These are phyloP conservation scores for Chenopodium album DNA, from an alignment of 148 eudicot genomes.

Conservation along the genomic window DNA sequence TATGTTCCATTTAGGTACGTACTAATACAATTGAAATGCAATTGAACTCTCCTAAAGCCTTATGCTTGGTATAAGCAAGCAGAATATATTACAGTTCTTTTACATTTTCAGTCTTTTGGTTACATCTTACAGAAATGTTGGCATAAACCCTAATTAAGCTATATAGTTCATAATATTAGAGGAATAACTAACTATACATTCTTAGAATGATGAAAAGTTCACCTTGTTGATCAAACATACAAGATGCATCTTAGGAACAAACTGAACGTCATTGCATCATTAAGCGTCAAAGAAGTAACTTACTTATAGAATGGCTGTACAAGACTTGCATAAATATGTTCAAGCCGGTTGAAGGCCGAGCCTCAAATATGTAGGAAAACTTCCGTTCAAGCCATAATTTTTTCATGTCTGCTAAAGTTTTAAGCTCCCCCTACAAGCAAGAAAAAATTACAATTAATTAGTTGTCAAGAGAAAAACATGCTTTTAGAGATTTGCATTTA, in stretches of 20 bases:
- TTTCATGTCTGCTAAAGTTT: constrained; percentile 59
- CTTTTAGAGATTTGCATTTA: neutral
- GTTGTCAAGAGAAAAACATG: neutral
- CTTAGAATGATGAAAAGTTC: neutral
- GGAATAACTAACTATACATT: neutral
- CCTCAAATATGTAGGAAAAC: constrained; percentile 77
- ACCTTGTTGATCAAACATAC: neutral
- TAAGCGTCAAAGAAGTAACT: constrained; percentile 20
- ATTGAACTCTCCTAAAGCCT: too few relatives aligned
- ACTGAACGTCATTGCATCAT: neutral
- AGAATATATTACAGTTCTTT: neutral
- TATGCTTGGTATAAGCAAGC: constrained; percentile 2
- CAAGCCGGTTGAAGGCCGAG: constrained; percentile 55
- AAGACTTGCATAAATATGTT: constrained; percentile 71
- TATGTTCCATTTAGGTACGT: neutral
- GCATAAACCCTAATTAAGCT: neutral
- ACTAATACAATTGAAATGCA: too few relatives aligned
- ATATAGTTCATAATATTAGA: neutral
- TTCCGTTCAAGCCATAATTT: constrained; percentile 65
- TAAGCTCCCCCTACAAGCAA: constrained; percentile 39
- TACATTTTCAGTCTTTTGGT: neutral
- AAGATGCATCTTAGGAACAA: neutral
- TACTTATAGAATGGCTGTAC: constrained; percentile 65
- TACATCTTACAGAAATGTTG: neutral
- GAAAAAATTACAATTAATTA: neutral